Evolutionary conservation across 306 rosid genomes (phyloP), one percentile per base, ranked within the genome.

Genomic region (Ormosia semicastrata): DNA sequence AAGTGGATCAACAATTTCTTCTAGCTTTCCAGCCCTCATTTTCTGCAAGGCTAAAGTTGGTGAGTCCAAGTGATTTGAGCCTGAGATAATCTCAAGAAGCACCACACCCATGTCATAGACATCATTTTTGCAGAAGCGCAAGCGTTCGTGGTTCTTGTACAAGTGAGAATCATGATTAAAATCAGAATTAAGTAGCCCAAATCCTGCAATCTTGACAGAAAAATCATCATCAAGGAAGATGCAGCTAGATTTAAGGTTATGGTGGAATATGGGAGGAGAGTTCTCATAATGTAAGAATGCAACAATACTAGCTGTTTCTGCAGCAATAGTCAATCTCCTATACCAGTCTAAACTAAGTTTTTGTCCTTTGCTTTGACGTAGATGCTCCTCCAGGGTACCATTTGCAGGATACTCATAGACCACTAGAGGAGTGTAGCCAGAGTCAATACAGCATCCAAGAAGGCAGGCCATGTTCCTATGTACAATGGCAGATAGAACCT

Each of bases 221-320:
- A 90, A 86, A 75, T 91, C 84, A 9, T 80, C 76, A 37, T 89
- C 94, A 6, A 92, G 86, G 85, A 93, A 91, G 37, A 95, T 80
- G 74, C 81, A 89, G 58, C 89, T 87, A 13, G 97, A 79, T 80
- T 87, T 89, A 62, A 95, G 93, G 78, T 92, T 87, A 49, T 87
- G 82, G 86, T 95, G 98, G 81, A 89, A 87, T 80, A 93, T 87
- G n/a, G 99, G 97, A 52, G 96, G 98, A 79, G 89, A 83, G 41
- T 83, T 81, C 68, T 95, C 98, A 62, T 71, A 79, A 46, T 92
- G 98, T 44, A 95, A 85, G 81, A 89, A 89, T 72, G 99, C 89
- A 49, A 95, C 86, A 73, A 85, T 85, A 77, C 82, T 82, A 10
- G 97, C 97, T 36, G 89, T 93, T 83, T 95, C 97, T 7, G 92